Base-by-base conservation (phyloP, 441 rosid genomes). In the Populus hybrid region DNA sequence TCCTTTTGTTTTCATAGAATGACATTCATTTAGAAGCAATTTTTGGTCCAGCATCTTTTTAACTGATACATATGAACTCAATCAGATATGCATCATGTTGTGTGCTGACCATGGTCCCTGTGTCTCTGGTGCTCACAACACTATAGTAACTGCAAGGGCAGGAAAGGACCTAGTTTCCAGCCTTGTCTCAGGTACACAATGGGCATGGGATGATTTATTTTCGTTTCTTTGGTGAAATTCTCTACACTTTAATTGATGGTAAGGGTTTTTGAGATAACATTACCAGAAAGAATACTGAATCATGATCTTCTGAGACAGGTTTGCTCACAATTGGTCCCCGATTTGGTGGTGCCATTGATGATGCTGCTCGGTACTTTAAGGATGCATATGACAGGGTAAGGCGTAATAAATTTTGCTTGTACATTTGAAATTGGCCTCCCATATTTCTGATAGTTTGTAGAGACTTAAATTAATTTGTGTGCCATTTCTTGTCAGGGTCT, bases 31-130 rank as follows among this genome's bases (percentile, higher is more conserved):
- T 10, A 38, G 66, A 72, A 64, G 73, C 59, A 50, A 50, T 16
- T 50, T 50, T 50, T 50, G 29, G 26, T 64, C 68, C 16, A 21
- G 18, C 68, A 65, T 59, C 65, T 77, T 64, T 78, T 78, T 76
- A 8, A 75, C 76, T 79, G 68, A 64, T 68, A 53, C 29, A 67
- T 73, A 65, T 84, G 73, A 59, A 64, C 80, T 72, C 79, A 78
- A 72, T 73, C 90, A 95, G 98, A 95, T 95, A 85, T 93, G 99
- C 87, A 88, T 93, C 82, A 95, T 93, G 98, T 77, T 95, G 77
- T 95, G 98, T 86, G 99, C 99, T 31, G 99, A 93, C 83, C 99
- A 93, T 31, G 99, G 99, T 71, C 98, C 98, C 79, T 95, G 99
- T 64, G 98, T 95, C 82, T 93, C 99, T 2, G 97, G 99, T 38